Evolutionary conservation across 768 basidiomycete species (phyloP).

Genomic region (Nevesoporus exiguus): DNA sequence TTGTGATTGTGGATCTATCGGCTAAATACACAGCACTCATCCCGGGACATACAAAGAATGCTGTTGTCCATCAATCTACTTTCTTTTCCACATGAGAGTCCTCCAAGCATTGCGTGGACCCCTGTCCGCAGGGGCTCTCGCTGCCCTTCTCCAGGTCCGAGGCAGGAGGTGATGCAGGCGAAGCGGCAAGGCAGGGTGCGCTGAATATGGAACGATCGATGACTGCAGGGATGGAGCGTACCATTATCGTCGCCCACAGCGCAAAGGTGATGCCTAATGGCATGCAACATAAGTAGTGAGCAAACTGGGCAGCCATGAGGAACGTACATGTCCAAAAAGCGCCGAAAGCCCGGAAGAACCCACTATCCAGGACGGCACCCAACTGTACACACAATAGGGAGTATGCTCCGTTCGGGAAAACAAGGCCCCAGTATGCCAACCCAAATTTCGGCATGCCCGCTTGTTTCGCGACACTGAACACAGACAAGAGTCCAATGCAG

Average conservation of each 20-base stretch:
- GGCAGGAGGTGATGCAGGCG: neutral
- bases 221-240: conserved; percentile 42
- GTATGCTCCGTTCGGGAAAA: conserved; percentile 57
- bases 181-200: conserved; percentile 40
- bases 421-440: conserved; percentile 50
- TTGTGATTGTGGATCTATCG: neutral
- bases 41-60: neutral
- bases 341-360: conserved; percentile 51
- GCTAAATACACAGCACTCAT: neutral
- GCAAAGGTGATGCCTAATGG: conserved; percentile 39
- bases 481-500: conserved; percentile 40
- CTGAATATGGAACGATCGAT: conserved; percentile 47
- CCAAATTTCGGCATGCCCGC: conserved; percentile 40
- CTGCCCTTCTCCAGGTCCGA: conserved; percentile 5
- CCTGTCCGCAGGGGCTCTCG: neutral
- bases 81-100: neutral
- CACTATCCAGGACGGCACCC: conserved; percentile 45
- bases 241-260: conserved; percentile 41
- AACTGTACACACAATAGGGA: conserved; percentile 49
- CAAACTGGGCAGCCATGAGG: neutral
- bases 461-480: conserved; percentile 32
- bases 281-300: neutral
- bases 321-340: conserved; percentile 50
- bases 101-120: neutral
- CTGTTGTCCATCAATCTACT: neutral